Conservation (phyloP, 768 basidiomycete genomes). For the Agrocybe pediades region DNA sequence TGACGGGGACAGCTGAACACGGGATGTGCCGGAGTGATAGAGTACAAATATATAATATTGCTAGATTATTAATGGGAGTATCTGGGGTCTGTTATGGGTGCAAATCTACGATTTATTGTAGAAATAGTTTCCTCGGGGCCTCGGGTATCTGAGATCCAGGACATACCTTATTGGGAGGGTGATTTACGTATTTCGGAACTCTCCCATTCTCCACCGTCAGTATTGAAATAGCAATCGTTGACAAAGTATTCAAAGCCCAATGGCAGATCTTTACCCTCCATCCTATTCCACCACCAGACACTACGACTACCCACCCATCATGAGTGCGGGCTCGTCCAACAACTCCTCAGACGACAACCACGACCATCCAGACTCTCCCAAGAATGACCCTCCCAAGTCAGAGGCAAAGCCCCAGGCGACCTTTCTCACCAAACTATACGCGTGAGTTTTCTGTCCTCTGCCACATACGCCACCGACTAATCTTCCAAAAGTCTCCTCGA, state of each 20-base stretch:
- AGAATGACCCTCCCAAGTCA: constrained; percentile 60
- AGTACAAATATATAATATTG: constrained; percentile 3
- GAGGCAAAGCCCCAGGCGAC: constrained; percentile 88
- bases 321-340: constrained; percentile 26
- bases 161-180: constrained; percentile 24
- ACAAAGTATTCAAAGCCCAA: constrained; percentile 31
- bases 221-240: constrained; percentile 24
- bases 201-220: constrained; percentile 45
- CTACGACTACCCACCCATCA: constrained; percentile 36
- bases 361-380: constrained; percentile 49
- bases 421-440: constrained; percentile 97
- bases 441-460: constrained; percentile 53
- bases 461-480: constrained; percentile 7
- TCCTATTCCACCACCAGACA: constrained; percentile 35
- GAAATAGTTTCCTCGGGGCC: constrained; percentile 36
- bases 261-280: constrained; percentile 62
- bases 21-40: constrained; percentile 1
- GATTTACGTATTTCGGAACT: constrained; percentile 48
- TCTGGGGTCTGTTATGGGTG: constrained; percentile 3
- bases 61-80: background rate
- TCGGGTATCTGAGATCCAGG: constrained; percentile 40
- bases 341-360: constrained; percentile 25
- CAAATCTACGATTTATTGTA: constrained; percentile 5
- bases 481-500: constrained; percentile 68
- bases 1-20: constrained; percentile 71